Evolutionary conservation across 2,329 filamentous ascomycete species (phyloP).

Genomic region (Aspergillus fumigatus): DNA sequence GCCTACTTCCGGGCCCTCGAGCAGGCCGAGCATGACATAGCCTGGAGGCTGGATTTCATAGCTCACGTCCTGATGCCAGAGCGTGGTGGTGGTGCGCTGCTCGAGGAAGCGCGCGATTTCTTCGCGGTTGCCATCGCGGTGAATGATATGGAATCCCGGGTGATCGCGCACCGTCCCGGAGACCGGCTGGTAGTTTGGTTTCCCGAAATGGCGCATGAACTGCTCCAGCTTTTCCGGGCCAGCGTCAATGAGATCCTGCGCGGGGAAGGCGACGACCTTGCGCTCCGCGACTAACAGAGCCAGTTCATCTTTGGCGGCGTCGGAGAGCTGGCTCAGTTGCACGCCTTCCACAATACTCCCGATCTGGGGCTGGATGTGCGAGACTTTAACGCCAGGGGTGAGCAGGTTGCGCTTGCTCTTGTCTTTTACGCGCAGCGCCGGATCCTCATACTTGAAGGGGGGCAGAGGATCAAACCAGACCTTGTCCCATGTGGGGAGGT

Average conservation of each 20-base stretch:
- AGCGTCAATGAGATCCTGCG: slow-evolving; percentile 47
- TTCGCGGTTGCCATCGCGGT: slow-evolving; percentile 41
- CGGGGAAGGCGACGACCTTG: slow-evolving; percentile 49
- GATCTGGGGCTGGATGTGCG: slow-evolving; percentile 40
- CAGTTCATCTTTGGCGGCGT: slow-evolving; percentile 48
- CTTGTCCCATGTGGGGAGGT: slow-evolving; percentile 46
- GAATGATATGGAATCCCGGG: slow-evolving; percentile 45
- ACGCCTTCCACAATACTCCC: slow-evolving; percentile 42
- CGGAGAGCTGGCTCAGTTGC: slow-evolving; percentile 46
- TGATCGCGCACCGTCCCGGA: slow-evolving; percentile 39
- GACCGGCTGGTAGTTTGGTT: slow-evolving; percentile 43
- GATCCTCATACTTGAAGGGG: slow-evolving; percentile 43
- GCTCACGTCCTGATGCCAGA: slow-evolving; percentile 48
- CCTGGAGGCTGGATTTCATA: slow-evolving; percentile 47
- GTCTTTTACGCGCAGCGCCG: slow-evolving; percentile 42
- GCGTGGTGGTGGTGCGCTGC: slow-evolving; percentile 43
- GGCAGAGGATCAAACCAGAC: slow-evolving; percentile 45
- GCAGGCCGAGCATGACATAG: slow-evolving; percentile 46
- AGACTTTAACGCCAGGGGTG: slow-evolving; percentile 25
- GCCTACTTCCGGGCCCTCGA: slow-evolving; percentile 48
- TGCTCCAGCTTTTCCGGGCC: slow-evolving; percentile 40
- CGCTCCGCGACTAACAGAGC: slow-evolving; percentile 67
- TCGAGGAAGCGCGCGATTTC: slow-evolving; percentile 42
- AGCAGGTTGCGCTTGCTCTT: slow-evolving; percentile 37
- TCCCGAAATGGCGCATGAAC: slow-evolving; percentile 45